Base-by-base conservation (phyloP, 805 yeast genomes). In the Hanseniaspora mollemarum region DNA sequence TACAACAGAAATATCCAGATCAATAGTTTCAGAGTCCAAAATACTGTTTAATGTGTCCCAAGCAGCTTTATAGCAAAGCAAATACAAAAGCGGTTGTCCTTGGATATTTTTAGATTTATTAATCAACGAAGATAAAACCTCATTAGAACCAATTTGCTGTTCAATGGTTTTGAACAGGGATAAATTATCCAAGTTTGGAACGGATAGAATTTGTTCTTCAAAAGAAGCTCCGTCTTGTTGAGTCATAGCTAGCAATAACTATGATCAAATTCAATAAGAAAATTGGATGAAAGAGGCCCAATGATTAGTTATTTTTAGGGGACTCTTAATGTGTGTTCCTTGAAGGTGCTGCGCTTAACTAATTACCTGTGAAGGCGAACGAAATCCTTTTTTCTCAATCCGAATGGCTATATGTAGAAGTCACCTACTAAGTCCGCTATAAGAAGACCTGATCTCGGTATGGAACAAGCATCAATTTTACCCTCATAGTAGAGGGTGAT, bases 121-220 rank as follows among this genome's bases (percentile, higher is more conserved):
- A 61, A 90, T 74, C 51, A 86, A 62, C 7, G 61, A 62, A 1
- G 77, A 70, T 13, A 72, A 60, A 46, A 62, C 62, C 12, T 52
- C 58, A 3, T 57, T 51, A 45, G 63, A 62, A 49, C 68, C 64
- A 35, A 72, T 61, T 8, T 67, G 73, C 21, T 67, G 67, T 29
- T 81, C 66, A 48, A 87, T 73, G 18, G 75, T 68, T 29, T 74
- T 70, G 42, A 87, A 67, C 46, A 90, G 73, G 54, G 86, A 94
- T 2, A 78, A 74, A 63, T 90, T 92, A 71, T 90, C 84, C 65
- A 96, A 73, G 62, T 97, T 79, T 8, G 94, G 80, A 2, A 90
- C 80, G 57, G 90, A 96, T 39, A 92, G 70, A 43, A 90, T 66
- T 67, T 86, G 95, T 63, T 90, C 90, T 19, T 74, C 67, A 53